Evolutionary conservation across 805 yeast species (phyloP).

Genomic region (Teunomyces atbi): DNA sequence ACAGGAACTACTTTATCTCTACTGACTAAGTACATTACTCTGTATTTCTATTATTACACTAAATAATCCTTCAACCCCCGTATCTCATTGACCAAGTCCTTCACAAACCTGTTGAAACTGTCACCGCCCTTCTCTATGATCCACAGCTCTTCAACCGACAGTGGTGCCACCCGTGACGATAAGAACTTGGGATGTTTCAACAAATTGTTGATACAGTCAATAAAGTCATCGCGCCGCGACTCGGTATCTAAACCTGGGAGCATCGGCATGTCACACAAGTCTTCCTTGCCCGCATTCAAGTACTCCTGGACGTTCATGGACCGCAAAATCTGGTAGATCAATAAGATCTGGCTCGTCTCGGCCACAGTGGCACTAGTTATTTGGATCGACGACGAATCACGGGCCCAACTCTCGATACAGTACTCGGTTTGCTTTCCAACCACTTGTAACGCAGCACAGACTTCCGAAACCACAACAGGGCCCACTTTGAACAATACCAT

Average conservation of each 20-base stretch:
- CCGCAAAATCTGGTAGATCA: conserved; percentile 58
- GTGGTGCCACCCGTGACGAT: conserved; percentile 63
- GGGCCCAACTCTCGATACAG: conserved; percentile 68
- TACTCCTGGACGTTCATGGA: conserved; percentile 53
- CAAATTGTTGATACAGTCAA: conserved; percentile 63
- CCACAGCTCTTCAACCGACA: conserved; percentile 63
- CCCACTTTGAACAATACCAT: conserved; percentile 63
- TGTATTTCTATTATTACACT: background rate
- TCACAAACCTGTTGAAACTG: conserved; percentile 34
- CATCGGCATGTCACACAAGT: conserved; percentile 26
- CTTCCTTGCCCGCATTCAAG: conserved; percentile 19
- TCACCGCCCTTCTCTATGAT: conserved; percentile 48
- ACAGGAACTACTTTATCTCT: conserved; percentile 10
- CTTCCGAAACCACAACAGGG: conserved; percentile 59
- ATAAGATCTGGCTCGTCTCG: conserved; percentile 56
- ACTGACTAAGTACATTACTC: conserved; percentile 4
- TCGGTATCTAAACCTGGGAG: conserved; percentile 63
- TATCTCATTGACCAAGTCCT: conserved; percentile 48
- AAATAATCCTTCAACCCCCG: conserved; percentile 50
- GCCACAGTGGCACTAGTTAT: conserved; percentile 36
- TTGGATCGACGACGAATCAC: conserved; percentile 45
- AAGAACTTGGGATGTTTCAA: conserved; percentile 85
- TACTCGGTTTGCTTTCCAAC: conserved; percentile 65
- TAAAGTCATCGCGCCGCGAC: conserved; percentile 58
- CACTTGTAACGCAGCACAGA: conserved; percentile 57